Base-by-base conservation (phyloP, 1,284 basidiomycete species). In the Clitocybe nebularis region DNA sequence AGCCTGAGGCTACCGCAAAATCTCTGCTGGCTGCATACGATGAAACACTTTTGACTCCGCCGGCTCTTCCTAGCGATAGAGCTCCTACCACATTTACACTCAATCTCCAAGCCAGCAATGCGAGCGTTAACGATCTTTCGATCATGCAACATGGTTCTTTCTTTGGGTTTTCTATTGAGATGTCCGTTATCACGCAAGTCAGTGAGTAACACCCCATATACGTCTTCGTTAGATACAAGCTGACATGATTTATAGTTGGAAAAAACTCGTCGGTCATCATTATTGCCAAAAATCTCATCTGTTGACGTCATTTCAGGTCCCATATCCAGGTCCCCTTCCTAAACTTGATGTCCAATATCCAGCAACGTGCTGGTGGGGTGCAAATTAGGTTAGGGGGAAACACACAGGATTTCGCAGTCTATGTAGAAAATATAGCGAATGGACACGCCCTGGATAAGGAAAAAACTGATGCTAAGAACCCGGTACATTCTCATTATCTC, bases 311-410 rank as follows among this genome's bases (percentile, higher is more conserved):
- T 23, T 24, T 38, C 36, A 77, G 77, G 4, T 66, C 74, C 1
- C 55, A 68, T 35, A 50, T 84, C 13, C 70, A 77, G 40, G 74
- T 81, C 0, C 77, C 79, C 0, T 86, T 90, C 60, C 71, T 90
- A 11, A 90, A 90, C 61, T 74, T 89, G 42, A 72, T 91, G 67
- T 70, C 79, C 4, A 82, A 81, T 48, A 65, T 89, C 30, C 64
- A 71, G 47, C 71, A 79, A 36, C 75, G 84, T 8, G 70, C 68
- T 5, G 86, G 86, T 0, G 57, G 69, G 4, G 69, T 84, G 4
- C 60, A 66, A 30, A 62, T 89, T 11, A 81, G 87, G 32, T 72
- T 89, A 3, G 88, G 87, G 24, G 88, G 87, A 41, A 89, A 89
- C 60, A 82, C 82, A 1, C 84, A 88, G 54, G 84, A 88, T 48